phyloP scores from a whole-genome alignment of 2,329 filamentous ascomycete genomes.

The Ambrosiella cleistominuta region DNA sequence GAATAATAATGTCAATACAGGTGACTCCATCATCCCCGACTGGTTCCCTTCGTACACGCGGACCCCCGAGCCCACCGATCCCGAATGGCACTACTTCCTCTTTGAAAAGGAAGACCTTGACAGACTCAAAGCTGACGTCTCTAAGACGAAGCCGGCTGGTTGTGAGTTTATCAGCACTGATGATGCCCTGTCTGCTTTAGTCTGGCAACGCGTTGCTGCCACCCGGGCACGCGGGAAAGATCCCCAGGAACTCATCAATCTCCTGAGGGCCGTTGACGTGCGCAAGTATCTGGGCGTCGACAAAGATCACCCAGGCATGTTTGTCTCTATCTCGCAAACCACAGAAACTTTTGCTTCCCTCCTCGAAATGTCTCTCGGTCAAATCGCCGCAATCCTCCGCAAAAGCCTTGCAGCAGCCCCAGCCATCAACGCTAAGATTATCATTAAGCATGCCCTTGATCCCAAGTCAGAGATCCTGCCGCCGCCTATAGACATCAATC shows the following conservation, averaged over 20 bases:
- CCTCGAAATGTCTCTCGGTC: background rate
- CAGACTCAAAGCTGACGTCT: background rate
- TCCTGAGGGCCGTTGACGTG: background rate
- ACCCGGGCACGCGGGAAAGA: background rate
- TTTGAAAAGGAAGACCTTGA: background rate
- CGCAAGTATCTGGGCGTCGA: background rate
- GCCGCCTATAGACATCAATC: background rate
- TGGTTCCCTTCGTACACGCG: background rate
- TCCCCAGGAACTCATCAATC: background rate
- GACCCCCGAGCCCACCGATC: background rate
- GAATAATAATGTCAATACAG: background rate
- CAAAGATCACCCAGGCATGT: background rate
- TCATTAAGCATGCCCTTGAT: background rate
- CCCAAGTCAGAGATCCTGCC: background rate
- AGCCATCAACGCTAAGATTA: background rate
- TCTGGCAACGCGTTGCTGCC: background rate
- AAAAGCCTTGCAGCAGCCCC: background rate
- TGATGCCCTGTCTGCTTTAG: background rate
- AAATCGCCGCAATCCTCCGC: background rate
- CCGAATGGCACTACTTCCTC: background rate
- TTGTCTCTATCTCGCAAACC: background rate
- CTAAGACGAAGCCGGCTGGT: background rate
- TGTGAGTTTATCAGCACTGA: constrained; percentile 2
- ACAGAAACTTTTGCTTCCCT: background rate
- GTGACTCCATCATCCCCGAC: background rate